A percentile compares a stretch with the other conserved stretches of the same genome.
phyloP scores from a whole-genome alignment of 2,329 filamentous ascomycete genomes.

The Epichloe scottii region DNA sequence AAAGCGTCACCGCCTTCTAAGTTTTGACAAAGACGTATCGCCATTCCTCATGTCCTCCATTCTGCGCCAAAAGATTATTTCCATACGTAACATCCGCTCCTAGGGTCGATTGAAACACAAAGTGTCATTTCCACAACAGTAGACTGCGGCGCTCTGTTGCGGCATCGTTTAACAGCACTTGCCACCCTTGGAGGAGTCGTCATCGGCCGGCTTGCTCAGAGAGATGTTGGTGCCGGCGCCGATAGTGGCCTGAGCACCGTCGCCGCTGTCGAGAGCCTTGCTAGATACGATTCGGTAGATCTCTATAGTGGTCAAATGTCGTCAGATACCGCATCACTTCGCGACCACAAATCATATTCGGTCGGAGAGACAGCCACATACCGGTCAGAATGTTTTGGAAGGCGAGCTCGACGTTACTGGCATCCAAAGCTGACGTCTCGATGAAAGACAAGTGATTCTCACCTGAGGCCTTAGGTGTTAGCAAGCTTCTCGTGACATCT shows the following conservation, averaged over 20 bases:
- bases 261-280: conserved; percentile 88
- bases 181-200: conserved; percentile 60
- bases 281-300: conserved; percentile 99
- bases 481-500: background rate
- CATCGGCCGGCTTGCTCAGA: conserved; percentile 73
- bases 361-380: conserved; percentile 30
- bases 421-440: conserved; percentile 95
- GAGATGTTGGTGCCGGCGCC: conserved; percentile 72
- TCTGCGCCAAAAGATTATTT: conserved; percentile 16
- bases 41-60: conserved; percentile 21
- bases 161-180: conserved; percentile 59
- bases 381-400: conserved; percentile 99
- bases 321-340: background rate
- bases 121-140: conserved; percentile 11
- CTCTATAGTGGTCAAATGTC: conserved; percentile 41
- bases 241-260: conserved; percentile 67
- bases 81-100: conserved; percentile 21
- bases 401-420: conserved; percentile 96
- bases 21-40: conserved; percentile 22
- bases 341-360: background rate
- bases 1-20: conserved; percentile 28
- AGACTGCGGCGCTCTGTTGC: conserved; percentile 5
- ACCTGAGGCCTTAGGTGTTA: conserved; percentile 39
- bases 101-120: conserved; percentile 22
- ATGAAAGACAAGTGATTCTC: conserved; percentile 98